Evolutionary conservation across 352 stramenopile species (phyloP), one percentile per base, ranked within the genome.

Genomic region (Pythium grandisporangium): DNA sequence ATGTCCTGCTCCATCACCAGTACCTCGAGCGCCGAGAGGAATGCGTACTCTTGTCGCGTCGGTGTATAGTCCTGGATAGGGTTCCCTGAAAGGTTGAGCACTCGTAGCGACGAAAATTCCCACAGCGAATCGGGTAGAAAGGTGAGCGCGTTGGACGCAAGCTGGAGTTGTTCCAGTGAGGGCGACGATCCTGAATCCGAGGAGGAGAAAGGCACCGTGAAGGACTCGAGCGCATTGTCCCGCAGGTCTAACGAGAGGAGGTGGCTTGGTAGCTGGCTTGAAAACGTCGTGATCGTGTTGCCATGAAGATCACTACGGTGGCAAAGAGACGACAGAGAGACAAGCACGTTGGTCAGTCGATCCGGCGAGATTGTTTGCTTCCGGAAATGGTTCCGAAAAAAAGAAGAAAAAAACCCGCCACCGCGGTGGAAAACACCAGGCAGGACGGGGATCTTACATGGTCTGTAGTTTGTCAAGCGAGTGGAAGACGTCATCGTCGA

Each of bases 1-100:
- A 54, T 54, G 7, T 12, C 30, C 17, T 54, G 47, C 1, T 48
- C 38, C 20, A 54, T 22, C 14, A 43, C 17, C 1, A 54, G 2
- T 3, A 20, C 32, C 4, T 14, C 3, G 8, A 55, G n/a, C 2
- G n/a, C 10, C 14, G n/a, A 25, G 3, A 55, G 21, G 16, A 48
- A 43, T 3, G 27, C 32, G 19, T 42, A 6, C 20, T 55, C 30
- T 0, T 38, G 29, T 6, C 6, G 13, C 1, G 12, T 39, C 7
- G 39, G 47, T n/a, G 22, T 37, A 16, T 45, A 48, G 10, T 48
- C 33, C 0, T 24, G 30, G 39, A 55, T 55, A 37, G 37, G 46
- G 27, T 53, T 53, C 11, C 25, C 8, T 5, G 45, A 30, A 2
- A 53, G 8, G n/a, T 53, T 53, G 37, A 53, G 45, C 14, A 46